Evolutionary conservation across 345 rosid species (phyloP).

Genomic region (Eutrema yunnanense): DNA sequence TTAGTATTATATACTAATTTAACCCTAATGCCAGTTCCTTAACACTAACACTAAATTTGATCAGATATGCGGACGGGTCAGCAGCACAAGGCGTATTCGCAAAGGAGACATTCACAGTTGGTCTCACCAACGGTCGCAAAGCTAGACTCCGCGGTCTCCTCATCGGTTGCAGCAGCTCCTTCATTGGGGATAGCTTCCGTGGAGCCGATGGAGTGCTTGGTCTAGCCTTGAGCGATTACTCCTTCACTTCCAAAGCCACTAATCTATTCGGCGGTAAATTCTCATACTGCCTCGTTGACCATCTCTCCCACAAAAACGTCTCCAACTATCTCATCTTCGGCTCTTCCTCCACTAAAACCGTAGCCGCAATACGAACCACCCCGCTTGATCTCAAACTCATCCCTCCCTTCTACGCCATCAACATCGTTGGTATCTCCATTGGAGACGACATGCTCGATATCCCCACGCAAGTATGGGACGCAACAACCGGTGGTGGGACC

Average conservation of each 20-base stretch:
- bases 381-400: slow-evolving; percentile 37
- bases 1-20: neutral
- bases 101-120: slow-evolving; percentile 42
- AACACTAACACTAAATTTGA: neutral
- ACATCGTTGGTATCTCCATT: slow-evolving; percentile 42
- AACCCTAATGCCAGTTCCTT: neutral
- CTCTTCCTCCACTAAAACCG: neutral
- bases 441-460: slow-evolving; percentile 34
- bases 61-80: slow-evolving; percentile 45
- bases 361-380: slow-evolving; percentile 18
- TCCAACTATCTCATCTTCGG: slow-evolving; percentile 53
- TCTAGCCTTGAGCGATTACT: slow-evolving; percentile 36
- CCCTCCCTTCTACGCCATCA: slow-evolving; percentile 44
- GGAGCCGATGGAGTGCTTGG: slow-evolving; percentile 56
- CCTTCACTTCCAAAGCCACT: slow-evolving; percentile 40
- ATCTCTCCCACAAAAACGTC: slow-evolving; percentile 39
- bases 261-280: slow-evolving; percentile 35
- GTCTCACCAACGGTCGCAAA: slow-evolving; percentile 27
- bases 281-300: slow-evolving; percentile 65
- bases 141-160: slow-evolving; percentile 28
- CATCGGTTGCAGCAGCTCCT: slow-evolving; percentile 46
- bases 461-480: slow-evolving; percentile 45
- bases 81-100: slow-evolving; percentile 45
- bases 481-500: slow-evolving; percentile 37
- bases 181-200: slow-evolving; percentile 28